A percentile compares a stretch with the other conserved stretches of the same genome.
These are phyloP conservation scores for Erigeron philadelphicus DNA, from an alignment of 140 eudicot genomes.

Conservation along the genomic window DNA sequence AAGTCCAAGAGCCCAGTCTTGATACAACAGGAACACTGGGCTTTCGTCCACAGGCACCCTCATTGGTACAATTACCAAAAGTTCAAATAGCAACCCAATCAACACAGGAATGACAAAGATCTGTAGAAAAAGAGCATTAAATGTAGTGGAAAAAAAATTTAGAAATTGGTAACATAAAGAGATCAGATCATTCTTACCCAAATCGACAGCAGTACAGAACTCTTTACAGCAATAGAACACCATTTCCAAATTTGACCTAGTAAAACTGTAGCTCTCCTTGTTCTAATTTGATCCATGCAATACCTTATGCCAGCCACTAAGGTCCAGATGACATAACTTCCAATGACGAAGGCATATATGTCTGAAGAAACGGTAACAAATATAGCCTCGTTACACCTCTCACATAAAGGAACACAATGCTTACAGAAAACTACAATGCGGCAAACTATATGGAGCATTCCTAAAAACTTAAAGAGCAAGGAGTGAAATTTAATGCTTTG, in stretches of 20 bases:
- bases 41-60: slow-evolving; percentile 95
- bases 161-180: neutral
- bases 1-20: slow-evolving; percentile 96
- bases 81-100: slow-evolving; percentile 90
- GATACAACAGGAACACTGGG: slow-evolving; percentile 88
- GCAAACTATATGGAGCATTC: neutral
- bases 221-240: slow-evolving; percentile 76
- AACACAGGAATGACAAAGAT: slow-evolving; percentile 78
- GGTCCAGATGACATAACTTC: slow-evolving; percentile 94
- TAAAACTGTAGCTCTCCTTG: slow-evolving; percentile 66
- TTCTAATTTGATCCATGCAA: slow-evolving; percentile 62
- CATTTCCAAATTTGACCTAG: slow-evolving; percentile 76
- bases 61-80: slow-evolving; percentile 89
- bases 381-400: slow-evolving; percentile 5
- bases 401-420: slow-evolving; percentile 10
- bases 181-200: slow-evolving; percentile 51
- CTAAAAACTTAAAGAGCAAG: no score
- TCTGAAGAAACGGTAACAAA: slow-evolving; percentile 33
- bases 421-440: neutral
- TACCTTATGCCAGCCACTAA: slow-evolving; percentile 79
- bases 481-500: no score
- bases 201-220: slow-evolving; percentile 69
- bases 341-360: slow-evolving; percentile 78
- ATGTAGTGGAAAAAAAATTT: neutral
- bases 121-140: slow-evolving; percentile 33